Evolutionary conservation across 805 yeast species (phyloP), one percentile per base, ranked within the genome.

Genomic region (Saccharomyces kudriavzevii): DNA sequence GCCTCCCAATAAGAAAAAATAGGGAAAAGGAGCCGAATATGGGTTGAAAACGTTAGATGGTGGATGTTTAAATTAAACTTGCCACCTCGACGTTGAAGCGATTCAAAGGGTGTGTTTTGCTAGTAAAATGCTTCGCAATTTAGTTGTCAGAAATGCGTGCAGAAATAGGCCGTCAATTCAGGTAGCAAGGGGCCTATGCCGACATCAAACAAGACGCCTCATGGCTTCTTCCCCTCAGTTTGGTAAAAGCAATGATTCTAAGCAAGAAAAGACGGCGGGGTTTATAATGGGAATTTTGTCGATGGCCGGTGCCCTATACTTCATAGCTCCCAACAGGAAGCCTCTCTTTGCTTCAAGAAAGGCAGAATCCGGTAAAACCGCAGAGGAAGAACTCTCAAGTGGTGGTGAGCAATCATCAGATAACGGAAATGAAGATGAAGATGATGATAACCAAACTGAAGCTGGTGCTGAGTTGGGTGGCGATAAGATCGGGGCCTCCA

Each of bases 261-360:
- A 26, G 11, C 48, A 27, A 17, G 29, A 45, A 9, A 45, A 45
- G 13, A 25, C 48, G 22, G 29, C 48, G 11, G 43, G 43, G 2
- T 35, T 35, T 9, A 35, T 35, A 35, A 35, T 35, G 43, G 43
- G 50, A 53, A 29, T 57, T n/a, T 31, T 59, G 40, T 52, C 56
- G 31, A 58, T 58, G n/a, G 54, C 52, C 6, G 52, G 53, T 20
- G 55, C 57, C 4, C 14, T 51, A 28, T 50, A 54, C 29, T 59
- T 57, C 14, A 45, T 59, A 4, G 29, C 40, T 13, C 31, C 31
- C 13, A 52, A 51, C 24, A 51, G 45, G 30, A 49, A 35, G 47
- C 43, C 43, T 35, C 43, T 35, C 9, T 35, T 35, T 17, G 48
- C 48, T 22, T 45, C 48, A 45, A 24, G 46, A 29, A 40, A 45